Percentiles rank a stretch among this genome's conserved stretches.
Evolutionary conservation across 2,329 filamentous ascomycete species (phyloP).

Genomic region (Aspergillus tanneri): DNA sequence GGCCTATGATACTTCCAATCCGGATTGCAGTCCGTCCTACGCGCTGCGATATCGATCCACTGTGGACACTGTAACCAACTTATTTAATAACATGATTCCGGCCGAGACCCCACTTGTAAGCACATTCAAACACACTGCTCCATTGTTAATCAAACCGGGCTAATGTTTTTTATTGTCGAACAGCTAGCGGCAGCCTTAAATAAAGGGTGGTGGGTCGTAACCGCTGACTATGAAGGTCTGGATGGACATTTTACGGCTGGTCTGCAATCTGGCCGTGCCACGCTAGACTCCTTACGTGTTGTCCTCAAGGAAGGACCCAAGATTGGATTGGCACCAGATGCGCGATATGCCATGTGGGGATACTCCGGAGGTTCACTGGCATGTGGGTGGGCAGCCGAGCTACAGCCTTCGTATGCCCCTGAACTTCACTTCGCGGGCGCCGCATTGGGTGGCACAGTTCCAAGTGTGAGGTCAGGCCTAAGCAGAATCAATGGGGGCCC

Average conservation of each 20-base stretch:
- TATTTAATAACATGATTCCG: slow-evolving; percentile 20
- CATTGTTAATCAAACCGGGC: background rate
- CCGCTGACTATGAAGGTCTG: slow-evolving; percentile 50
- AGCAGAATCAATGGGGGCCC: slow-evolving; percentile 23
- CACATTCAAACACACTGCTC: background rate
- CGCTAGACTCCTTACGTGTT: slow-evolving; percentile 44
- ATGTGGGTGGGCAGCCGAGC: slow-evolving; percentile 15
- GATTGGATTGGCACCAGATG: slow-evolving; percentile 12
- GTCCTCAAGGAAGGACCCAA: slow-evolving; percentile 34
- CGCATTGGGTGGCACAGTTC: slow-evolving; percentile 31
- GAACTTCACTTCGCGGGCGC: slow-evolving; percentile 25
- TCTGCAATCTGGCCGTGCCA: slow-evolving; percentile 44
- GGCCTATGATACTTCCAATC: slow-evolving; percentile 25
- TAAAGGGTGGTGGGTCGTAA: slow-evolving; percentile 48
- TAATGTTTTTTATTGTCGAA: slow-evolving; percentile 28
- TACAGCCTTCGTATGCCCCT: slow-evolving; percentile 18
- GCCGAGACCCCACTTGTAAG: slow-evolving; percentile 10
- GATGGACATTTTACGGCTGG: slow-evolving; percentile 43
- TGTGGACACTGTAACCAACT: slow-evolving; percentile 9
- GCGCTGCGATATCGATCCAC: slow-evolving; percentile 9
- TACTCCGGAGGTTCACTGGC: slow-evolving; percentile 20
- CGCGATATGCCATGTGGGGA: slow-evolving; percentile 20
- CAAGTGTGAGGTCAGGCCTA: slow-evolving; percentile 27
- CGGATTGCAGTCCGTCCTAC: slow-evolving; percentile 26
- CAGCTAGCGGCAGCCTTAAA: slow-evolving; percentile 36